Evolutionary conservation across 192 early-diverging fungal genomes (phyloP), one percentile per base, ranked within the genome.

Genomic region (Backusella tuberculispora): DNA sequence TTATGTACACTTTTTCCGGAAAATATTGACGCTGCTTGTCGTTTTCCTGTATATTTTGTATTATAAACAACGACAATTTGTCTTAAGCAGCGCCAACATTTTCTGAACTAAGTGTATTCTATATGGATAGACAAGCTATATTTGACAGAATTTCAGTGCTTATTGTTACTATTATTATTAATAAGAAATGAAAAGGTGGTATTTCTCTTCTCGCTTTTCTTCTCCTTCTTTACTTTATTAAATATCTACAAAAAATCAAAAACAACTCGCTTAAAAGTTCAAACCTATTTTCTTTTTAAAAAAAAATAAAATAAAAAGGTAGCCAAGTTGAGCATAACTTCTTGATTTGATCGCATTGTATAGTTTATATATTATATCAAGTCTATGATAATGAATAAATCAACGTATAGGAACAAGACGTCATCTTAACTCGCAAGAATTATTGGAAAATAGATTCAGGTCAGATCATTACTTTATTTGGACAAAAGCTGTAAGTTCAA

Each of bases 391-490:
- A 26, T 12, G 21, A 56, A 60, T 12, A 26, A 26, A 21, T 0
- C 53, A 60, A 1, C 12, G 53, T 60, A 12, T 60, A 60, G 26
- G 21, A 26, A 12, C 21, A 24, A 60, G 53, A 26, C 53, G 53
- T 60, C 53, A 60, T 60, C 12, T 60, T 5, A 60, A 5, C 13
- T 60, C 53, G 24, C 7, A 21, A 60, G 53, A 26, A 60, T 60
- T 6, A 60, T 12, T 60, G 19, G 53, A 24, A 26, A 13, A 26
- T 24, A 26, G 12, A 60, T 26, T 60, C 53, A 50, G 21, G 26
- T 60, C 21, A 50, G 21, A 60, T 60, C 21, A 60, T 60, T 60
- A 26, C 53, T 60, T 60, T 0, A 60, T 60, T 60, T 60, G 53
- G 53, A 24, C 24, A 60, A 56, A 56, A 1, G 4, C 19, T 17